Percentiles rank a stretch among this genome's conserved stretches.
phyloP scores from a whole-genome alignment of 257 asterid genomes.

The Solanum arcanum region DNA sequence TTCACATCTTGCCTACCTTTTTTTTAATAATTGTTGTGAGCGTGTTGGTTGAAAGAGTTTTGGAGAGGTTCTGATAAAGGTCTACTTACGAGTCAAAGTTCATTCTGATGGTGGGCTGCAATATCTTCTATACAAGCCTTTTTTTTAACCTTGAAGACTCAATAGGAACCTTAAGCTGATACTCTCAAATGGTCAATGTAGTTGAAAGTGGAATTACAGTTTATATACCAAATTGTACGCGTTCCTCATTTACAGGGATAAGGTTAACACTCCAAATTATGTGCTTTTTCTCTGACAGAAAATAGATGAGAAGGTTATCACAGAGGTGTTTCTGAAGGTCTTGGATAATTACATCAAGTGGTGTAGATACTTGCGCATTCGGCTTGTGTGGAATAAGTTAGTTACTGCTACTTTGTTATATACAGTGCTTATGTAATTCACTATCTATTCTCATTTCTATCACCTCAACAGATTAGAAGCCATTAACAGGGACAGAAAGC shows the following conservation, averaged over 20 bases:
- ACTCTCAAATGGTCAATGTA: background rate
- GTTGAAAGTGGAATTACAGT: background rate
- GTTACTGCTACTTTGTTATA: conserved; percentile 4
- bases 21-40: background rate
- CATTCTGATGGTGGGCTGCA: background rate
- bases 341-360: conserved; percentile 94
- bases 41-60: background rate
- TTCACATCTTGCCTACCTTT: background rate
- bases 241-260: background rate
- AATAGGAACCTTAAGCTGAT: background rate
- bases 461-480: conserved; percentile 68
- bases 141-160: background rate
- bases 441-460: conserved; percentile 11
- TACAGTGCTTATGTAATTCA: background rate
- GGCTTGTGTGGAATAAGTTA: conserved; percentile 83
- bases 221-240: background rate
- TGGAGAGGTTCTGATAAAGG: background rate
- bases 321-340: conserved; percentile 86
- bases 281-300: conserved; percentile 36
- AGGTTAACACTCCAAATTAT: background rate
- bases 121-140: background rate
- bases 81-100: background rate
- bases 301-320: conserved; percentile 80
- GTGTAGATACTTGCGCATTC: conserved; percentile 87
- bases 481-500: conserved; percentile 80